Percentiles rank a stretch among this genome's conserved stretches.
Evolutionary conservation across 2,329 filamentous ascomycete species (phyloP).

Genomic region (Metarhizium rileyi): DNA sequence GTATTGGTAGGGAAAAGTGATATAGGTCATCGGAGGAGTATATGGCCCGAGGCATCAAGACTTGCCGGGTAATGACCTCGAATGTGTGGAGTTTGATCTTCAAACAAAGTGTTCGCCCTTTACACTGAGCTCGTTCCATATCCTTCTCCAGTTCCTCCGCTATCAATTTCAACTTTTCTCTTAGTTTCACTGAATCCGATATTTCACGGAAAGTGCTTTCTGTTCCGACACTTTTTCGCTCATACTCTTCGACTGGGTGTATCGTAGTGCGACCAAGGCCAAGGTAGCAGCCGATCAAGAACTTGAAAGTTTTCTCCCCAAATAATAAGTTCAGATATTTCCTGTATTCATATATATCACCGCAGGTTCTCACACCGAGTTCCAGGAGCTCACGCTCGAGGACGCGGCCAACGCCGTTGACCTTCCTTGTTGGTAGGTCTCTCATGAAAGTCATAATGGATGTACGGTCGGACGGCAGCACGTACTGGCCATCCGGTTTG

Average conservation of each 20-base stretch:
- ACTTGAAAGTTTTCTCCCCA: constrained; percentile 83
- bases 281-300: constrained; percentile 73
- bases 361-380: constrained; percentile 79
- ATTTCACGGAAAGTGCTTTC: constrained; percentile 87
- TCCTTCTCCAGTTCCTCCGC: constrained; percentile 85
- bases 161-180: constrained; percentile 68
- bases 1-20: constrained; percentile 68
- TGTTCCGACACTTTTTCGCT: constrained; percentile 87
- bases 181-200: constrained; percentile 54
- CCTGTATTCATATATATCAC: constrained; percentile 72
- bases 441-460: constrained; percentile 81
- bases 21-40: constrained; percentile 73
- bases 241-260: constrained; percentile 79
- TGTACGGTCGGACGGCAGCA: constrained; percentile 59
- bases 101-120: constrained; percentile 80
- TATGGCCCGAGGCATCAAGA: constrained; percentile 63
- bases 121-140: constrained; percentile 67
- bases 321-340: constrained; percentile 69
- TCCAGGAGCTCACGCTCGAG: constrained; percentile 85
- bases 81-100: constrained; percentile 95
- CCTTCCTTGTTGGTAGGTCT: constrained; percentile 73
- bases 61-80: constrained; percentile 80
- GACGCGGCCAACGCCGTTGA: constrained; percentile 91
- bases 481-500: constrained; percentile 90
- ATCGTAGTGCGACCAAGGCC: constrained; percentile 79